phyloP scores from a whole-genome alignment of 2,329 filamentous ascomycete species.

The Didymella glomerata region DNA sequence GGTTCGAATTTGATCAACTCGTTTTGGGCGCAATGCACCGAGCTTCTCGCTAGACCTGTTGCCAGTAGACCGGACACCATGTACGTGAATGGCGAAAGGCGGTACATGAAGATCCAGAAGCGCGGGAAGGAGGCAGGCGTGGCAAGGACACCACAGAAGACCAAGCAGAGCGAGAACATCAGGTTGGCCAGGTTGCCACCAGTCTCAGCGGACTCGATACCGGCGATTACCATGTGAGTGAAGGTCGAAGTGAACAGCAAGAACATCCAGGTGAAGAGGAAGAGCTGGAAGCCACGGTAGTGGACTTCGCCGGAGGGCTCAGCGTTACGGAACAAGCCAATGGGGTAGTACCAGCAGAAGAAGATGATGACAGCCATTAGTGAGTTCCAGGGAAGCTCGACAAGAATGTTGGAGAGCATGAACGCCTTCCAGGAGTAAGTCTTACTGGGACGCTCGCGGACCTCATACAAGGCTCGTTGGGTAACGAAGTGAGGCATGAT shows the following conservation, averaged over 20 bases:
- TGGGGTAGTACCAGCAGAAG: slow-evolving; percentile 85
- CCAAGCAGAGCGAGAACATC: slow-evolving; percentile 74
- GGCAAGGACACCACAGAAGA: slow-evolving; percentile 76
- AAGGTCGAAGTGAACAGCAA: slow-evolving; percentile 84
- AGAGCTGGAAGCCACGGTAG: slow-evolving; percentile 80
- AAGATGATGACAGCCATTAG: slow-evolving; percentile 79
- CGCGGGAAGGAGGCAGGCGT: slow-evolving; percentile 65
- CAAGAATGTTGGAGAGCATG: slow-evolving; percentile 81
- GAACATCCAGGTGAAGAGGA: slow-evolving; percentile 78
- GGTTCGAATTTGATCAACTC: slow-evolving; percentile 55
- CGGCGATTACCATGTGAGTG: slow-evolving; percentile 78
- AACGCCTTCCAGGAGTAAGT: slow-evolving; percentile 87
- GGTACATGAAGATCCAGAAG: slow-evolving; percentile 83
- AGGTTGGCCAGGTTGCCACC: slow-evolving; percentile 80
- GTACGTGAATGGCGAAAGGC: slow-evolving; percentile 72
- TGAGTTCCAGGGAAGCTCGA: slow-evolving; percentile 86
- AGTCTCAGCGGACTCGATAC: slow-evolving; percentile 76
- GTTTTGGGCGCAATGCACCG: slow-evolving; percentile 51
- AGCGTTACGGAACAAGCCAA: slow-evolving; percentile 78
- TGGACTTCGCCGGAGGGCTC: slow-evolving; percentile 65
- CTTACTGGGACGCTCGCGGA: slow-evolving; percentile 83
- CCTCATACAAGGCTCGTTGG: slow-evolving; percentile 83
- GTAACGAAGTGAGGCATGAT: slow-evolving; percentile 88
- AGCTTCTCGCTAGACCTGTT: slow-evolving; percentile 64
- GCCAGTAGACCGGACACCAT: slow-evolving; percentile 54